phyloP scores from a whole-genome alignment of 148 eudicot genomes.

The Rhododendron griersonianum region DNA sequence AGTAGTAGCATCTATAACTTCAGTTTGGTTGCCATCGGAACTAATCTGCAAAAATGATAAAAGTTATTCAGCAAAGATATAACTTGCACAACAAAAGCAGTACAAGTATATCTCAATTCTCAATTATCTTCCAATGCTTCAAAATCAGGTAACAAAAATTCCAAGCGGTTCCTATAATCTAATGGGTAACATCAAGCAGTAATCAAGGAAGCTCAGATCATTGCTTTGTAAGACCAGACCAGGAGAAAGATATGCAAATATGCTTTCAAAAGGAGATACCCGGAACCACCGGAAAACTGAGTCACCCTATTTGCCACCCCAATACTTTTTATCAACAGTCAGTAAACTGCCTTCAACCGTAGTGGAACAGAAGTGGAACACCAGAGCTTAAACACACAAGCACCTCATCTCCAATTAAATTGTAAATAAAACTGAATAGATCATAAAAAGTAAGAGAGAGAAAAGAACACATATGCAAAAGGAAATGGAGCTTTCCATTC shows the following conservation, averaged over 20 bases:
- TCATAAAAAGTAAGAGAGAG: too few relatives aligned
- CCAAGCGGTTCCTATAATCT: background rate
- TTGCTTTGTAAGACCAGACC: background rate
- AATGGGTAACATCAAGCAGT: background rate
- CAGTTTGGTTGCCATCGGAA: slow-evolving; percentile 24
- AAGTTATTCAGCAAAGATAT: too few relatives aligned
- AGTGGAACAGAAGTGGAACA: background rate
- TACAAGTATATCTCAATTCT: too few relatives aligned
- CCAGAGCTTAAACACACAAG: too few relatives aligned
- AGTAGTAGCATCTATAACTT: slow-evolving; percentile 52
- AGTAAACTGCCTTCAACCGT: slow-evolving; percentile 73
- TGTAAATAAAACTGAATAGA: too few relatives aligned
- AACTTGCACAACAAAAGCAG: too few relatives aligned
- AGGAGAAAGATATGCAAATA: background rate
- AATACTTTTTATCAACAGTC: slow-evolving; percentile 63
- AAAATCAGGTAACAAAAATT: background rate
- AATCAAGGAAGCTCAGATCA: background rate
- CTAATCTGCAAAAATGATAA: too few relatives aligned
- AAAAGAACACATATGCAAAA: too few relatives aligned
- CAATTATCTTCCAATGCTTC: too few relatives aligned
- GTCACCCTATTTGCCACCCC: slow-evolving; percentile 99
- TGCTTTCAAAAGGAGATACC: slow-evolving; percentile 40
- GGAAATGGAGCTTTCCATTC: too few relatives aligned
- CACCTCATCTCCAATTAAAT: too few relatives aligned
- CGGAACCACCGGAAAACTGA: slow-evolving; percentile 88